phyloP scores from a whole-genome alignment of 176 grass and related monocot species.

The Dendrocalamus sinicus region DNA sequence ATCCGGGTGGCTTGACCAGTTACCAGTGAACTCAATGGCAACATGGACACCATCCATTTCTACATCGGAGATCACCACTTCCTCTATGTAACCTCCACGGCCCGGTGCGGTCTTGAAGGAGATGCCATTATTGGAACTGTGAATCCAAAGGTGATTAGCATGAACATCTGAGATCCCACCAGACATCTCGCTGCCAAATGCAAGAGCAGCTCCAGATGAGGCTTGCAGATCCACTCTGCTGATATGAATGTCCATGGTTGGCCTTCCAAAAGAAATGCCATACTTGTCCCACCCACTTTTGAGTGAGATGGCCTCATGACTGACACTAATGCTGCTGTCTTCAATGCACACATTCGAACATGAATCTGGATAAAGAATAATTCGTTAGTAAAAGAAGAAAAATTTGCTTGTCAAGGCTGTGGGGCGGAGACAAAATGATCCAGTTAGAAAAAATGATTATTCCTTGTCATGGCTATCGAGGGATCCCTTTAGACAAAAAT shows the following conservation, averaged over 20 bases:
- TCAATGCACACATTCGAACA: conserved; percentile 76
- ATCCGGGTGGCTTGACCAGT: conserved; percentile 58
- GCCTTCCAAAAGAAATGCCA: conserved; percentile 69
- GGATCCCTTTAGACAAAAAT: conserved; percentile 1
- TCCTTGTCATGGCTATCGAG: conserved; percentile 9
- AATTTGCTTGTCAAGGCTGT: background rate
- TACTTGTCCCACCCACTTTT: conserved; percentile 90
- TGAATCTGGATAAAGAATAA: conserved; percentile 66
- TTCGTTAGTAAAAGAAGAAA: conserved; percentile 1
- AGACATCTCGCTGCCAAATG: conserved; percentile 92
- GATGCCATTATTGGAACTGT: conserved; percentile 60
- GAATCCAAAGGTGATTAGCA: conserved; percentile 49
- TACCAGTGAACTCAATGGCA: conserved; percentile 75
- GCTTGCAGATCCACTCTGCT: conserved; percentile 64
- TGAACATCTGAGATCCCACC: conserved; percentile 78
- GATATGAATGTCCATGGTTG: conserved; percentile 64
- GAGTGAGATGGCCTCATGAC: conserved; percentile 80
- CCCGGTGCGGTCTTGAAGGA: conserved; percentile 68
- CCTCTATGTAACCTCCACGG: conserved; percentile 67
- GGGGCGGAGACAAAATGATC: background rate
- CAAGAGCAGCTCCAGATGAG: conserved; percentile 67
- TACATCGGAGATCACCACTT: conserved; percentile 62
- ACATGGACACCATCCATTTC: conserved; percentile 61
- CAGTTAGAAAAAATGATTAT: background rate
- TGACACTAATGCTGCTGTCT: conserved; percentile 65